Percentiles rank a stretch among this genome's conserved stretches.
These are phyloP conservation scores for Linnemannia schmuckeri DNA, from an alignment of 192 early-diverging fungal genomes.

Conservation along the genomic window DNA sequence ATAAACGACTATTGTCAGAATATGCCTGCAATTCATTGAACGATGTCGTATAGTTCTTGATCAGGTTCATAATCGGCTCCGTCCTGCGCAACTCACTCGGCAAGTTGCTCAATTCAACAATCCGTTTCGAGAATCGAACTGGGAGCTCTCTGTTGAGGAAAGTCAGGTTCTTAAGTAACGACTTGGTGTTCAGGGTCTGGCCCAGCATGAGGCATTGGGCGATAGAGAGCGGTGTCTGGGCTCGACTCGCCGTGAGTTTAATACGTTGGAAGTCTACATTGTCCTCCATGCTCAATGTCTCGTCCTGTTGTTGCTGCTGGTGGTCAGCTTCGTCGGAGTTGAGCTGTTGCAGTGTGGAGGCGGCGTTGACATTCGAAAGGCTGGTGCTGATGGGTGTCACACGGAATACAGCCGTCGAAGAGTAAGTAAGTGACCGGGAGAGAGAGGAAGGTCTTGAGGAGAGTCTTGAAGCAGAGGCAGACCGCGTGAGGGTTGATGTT, in stretches of 20 bases:
- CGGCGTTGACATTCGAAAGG: neutral
- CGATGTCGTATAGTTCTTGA: conserved; percentile 34
- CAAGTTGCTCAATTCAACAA: conserved; percentile 31
- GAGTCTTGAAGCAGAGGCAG: neutral
- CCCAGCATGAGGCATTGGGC: conserved; percentile 44
- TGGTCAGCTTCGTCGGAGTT: conserved; percentile 22
- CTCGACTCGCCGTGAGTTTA: conserved; percentile 30
- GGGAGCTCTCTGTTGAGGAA: conserved; percentile 50
- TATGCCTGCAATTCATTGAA: conserved; percentile 38
- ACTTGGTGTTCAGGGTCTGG: conserved; percentile 32
- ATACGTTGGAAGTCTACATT: conserved; percentile 25
- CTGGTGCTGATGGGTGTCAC: neutral
- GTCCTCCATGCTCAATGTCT: neutral
- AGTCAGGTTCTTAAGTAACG: conserved; percentile 42
- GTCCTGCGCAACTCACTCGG: conserved; percentile 34
- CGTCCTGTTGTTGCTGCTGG: neutral
- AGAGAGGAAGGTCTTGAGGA: neutral
- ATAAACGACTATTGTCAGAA: conserved; percentile 38
- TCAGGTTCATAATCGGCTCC: conserved; percentile 39
- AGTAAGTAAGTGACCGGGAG: neutral
- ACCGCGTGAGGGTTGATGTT: neutral
- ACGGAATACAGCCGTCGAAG: neutral
- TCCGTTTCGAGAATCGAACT: conserved; percentile 44
- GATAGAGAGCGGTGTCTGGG: conserved; percentile 48
- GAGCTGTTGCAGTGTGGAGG: neutral